A percentile compares a stretch with the other conserved stretches of the same genome.
These are phyloP conservation scores for Botrytis galanthina DNA, from an alignment of 2,329 filamentous ascomycete genomes.

Conservation along the genomic window DNA sequence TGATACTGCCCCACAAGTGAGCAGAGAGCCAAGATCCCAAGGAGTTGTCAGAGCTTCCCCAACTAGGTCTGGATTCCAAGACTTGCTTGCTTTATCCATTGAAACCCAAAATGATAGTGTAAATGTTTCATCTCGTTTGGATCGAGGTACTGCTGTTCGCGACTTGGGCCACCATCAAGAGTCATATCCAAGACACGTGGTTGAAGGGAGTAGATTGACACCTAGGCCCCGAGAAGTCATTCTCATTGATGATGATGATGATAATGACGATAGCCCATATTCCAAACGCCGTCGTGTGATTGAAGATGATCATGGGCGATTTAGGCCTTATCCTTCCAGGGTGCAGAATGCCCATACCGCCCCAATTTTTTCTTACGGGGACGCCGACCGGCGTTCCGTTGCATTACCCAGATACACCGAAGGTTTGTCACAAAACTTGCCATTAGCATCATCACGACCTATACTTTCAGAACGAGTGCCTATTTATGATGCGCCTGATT, in stretches of 20 bases:
- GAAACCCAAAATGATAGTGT: slow-evolving; percentile 33
- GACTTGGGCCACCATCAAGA: slow-evolving; percentile 25
- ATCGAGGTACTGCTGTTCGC: slow-evolving; percentile 26
- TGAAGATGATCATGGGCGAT: slow-evolving; percentile 33
- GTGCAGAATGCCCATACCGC: slow-evolving; percentile 28
- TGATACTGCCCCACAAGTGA: slow-evolving; percentile 24
- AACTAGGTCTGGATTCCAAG: slow-evolving; percentile 33
- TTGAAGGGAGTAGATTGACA: slow-evolving; percentile 27
- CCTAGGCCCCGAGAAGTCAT: slow-evolving; percentile 34
- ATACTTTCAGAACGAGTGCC: slow-evolving; percentile 28
- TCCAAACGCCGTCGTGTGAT: slow-evolving; percentile 35
- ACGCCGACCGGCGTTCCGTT: slow-evolving; percentile 31
- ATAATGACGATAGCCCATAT: slow-evolving; percentile 36
- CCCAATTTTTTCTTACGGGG: slow-evolving; percentile 1
- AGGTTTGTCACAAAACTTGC: slow-evolving; percentile 32
- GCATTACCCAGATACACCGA: slow-evolving; percentile 32
- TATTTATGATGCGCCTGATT: slow-evolving; percentile 32
- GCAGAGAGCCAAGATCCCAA: slow-evolving; percentile 31
- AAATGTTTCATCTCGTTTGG: slow-evolving; percentile 25
- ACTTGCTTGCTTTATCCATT: slow-evolving; percentile 39
- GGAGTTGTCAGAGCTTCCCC: slow-evolving; percentile 35
- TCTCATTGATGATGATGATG: slow-evolving; percentile 37
- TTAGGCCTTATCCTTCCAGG: slow-evolving; percentile 31
- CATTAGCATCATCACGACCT: slow-evolving; percentile 26
- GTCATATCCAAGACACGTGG: slow-evolving; percentile 26